These are phyloP conservation scores for Polyplosphaeria fusca DNA, from an alignment of 495 filamentous ascomycete genomes.

Conservation along the genomic window DNA sequence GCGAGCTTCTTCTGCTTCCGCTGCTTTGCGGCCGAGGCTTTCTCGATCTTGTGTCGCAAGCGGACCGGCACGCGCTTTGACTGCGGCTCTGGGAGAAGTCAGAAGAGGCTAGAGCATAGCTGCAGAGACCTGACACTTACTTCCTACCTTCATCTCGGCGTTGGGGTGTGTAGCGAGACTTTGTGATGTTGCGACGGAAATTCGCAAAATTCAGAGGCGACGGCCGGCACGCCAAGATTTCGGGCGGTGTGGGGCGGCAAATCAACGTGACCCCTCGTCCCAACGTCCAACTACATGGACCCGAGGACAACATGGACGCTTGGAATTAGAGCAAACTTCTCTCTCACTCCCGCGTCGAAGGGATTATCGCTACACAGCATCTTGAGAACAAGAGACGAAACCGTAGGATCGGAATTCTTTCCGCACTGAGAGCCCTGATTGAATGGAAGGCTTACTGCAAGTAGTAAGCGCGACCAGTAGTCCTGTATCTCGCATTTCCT, in stretches of 20 bases:
- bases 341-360: no score
- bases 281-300: no score
- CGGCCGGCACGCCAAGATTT: constrained; percentile 5
- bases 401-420: no score
- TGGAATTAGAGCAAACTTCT: no score
- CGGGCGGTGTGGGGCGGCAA: neutral
- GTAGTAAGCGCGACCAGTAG: neutral
- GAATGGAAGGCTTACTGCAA: constrained; percentile 5
- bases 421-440: neutral
- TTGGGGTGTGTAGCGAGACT: neutral
- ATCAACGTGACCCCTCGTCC: no score
- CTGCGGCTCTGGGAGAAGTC: constrained; percentile 65
- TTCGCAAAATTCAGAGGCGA: neutral
- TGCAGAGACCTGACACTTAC: constrained; percentile 13
- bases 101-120: neutral
- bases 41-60: constrained; percentile 92
- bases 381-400: no score
- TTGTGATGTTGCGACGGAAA: neutral
- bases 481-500: no score
- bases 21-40: constrained; percentile 86
- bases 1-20: constrained; percentile 81
- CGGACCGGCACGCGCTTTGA: constrained; percentile 90
- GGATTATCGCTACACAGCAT: no score
- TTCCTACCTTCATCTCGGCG: constrained; percentile 33
- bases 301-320: no score